Base-by-base conservation (phyloP, 768 basidiomycete genomes). In the Kwoniella botswanensis region DNA sequence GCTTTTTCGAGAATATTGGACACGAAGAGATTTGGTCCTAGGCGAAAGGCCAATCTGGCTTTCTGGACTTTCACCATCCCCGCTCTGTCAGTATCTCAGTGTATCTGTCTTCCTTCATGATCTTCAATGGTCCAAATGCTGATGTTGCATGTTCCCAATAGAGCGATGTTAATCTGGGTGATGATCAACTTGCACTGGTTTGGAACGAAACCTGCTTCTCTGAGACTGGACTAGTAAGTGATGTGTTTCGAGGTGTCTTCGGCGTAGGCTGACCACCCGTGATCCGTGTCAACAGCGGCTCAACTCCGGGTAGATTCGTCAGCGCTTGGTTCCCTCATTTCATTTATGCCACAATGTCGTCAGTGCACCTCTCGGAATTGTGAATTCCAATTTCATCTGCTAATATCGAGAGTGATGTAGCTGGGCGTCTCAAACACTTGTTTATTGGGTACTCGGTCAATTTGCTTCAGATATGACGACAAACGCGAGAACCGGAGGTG, bases 361-460 rank as follows among this genome's bases (percentile, higher is more conserved):
- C 2, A 63, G 62, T 52, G 9, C 12, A 12, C 2, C 17, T 26
- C 26, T 2, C 26, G 3, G 26, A 26, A 26, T 4, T 3, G 26
- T 26, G 3, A 26, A 26, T 2, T 26, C 26, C 26, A 26, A 42
- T 42, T 42, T 5, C 44, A 17, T 46, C 44, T 2, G 26, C 26
- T 26, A 4, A 26, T 26, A 26, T 26, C 26, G 26, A 26, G 26
- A 58, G 2, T 26, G 22, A 13, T n/a, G 3, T 22, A 17, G 65
- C 3, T 67, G 55, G 21, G 26, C 29, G 17, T 26, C 24, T 35
- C 67, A 68, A 21, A 50, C 54, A 12, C 29, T 29, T n/a, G 29
- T 76, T 50, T 78, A 80, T 71, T 78, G 77, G 75, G 46, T 78
- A 12, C 56, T 80, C 52, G 71, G 65, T 42, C 57, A 56, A n/a